A percentile compares a stretch with the other conserved stretches of the same genome.
Evolutionary conservation across 2,329 filamentous ascomycete species (phyloP).

Genomic region (Pseudogymnoascus sp.): DNA sequence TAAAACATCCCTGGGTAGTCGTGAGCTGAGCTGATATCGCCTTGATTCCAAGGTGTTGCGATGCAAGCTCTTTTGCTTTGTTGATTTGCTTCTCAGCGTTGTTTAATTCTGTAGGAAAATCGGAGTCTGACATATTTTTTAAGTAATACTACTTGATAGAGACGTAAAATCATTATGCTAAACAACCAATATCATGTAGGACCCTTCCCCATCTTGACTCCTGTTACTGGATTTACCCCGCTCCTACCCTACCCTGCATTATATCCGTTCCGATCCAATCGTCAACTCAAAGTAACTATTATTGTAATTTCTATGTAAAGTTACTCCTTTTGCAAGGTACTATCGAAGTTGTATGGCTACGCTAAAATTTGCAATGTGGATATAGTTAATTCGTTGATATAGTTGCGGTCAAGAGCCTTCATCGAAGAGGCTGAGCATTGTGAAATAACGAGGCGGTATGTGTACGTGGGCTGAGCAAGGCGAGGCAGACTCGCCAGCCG

Average conservation of each 20-base stretch:
- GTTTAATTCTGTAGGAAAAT: constrained; percentile 11
- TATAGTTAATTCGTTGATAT: too few relatives aligned
- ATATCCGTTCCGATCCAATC: background rate
- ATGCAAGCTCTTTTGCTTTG: constrained; percentile 17
- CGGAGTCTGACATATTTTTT: background rate
- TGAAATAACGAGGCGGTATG: too few relatives aligned
- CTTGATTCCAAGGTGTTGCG: constrained; percentile 11
- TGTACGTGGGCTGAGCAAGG: too few relatives aligned
- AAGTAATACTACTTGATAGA: background rate
- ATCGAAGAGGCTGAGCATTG: too few relatives aligned
- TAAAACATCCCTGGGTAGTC: constrained; percentile 21
- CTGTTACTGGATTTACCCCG: background rate
- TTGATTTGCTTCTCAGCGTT: constrained; percentile 14
- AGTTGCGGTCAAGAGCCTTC: too few relatives aligned
- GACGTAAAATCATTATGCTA: background rate
- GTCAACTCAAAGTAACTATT: too few relatives aligned
- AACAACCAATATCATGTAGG: background rate
- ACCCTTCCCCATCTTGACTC: background rate
- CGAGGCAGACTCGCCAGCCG: too few relatives aligned
- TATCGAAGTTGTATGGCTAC: too few relatives aligned
- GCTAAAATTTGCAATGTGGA: too few relatives aligned
- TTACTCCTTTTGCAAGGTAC: too few relatives aligned
- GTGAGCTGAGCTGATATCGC: constrained; percentile 17
- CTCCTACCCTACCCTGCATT: background rate
- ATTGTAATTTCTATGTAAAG: too few relatives aligned